A percentile compares a stretch with the other conserved stretches of the same genome.
These are phyloP conservation scores for Termitomyces sp. DNA, from an alignment of 1,284 basidiomycete genomes.

Conservation along the genomic window DNA sequence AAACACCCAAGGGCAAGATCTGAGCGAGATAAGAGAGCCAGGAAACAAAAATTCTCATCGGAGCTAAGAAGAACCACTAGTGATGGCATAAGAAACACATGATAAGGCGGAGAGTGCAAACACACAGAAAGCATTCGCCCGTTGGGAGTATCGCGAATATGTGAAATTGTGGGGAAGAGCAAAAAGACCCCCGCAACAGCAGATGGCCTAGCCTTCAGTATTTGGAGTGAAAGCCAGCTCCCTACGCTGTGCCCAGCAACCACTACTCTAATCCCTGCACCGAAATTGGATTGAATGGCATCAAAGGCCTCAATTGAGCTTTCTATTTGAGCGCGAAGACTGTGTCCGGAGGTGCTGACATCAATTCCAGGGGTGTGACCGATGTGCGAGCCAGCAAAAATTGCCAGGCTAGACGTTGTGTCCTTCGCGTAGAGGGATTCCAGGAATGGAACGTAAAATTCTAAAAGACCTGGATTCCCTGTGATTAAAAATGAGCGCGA, in stretches of 20 bases:
- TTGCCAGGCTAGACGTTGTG: slow-evolving; percentile 32
- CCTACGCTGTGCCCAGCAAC: slow-evolving; percentile 59
- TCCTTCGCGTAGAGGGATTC: slow-evolving; percentile 36
- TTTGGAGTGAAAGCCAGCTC: slow-evolving; percentile 55
- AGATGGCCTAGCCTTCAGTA: slow-evolving; percentile 41
- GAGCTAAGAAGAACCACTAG: slow-evolving; percentile 47
- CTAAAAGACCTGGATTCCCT: slow-evolving; percentile 60
- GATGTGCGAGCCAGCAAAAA: slow-evolving; percentile 49
- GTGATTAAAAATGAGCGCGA: background rate
- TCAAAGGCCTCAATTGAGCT: slow-evolving; percentile 47
- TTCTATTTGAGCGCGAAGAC: slow-evolving; percentile 42
- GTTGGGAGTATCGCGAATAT: slow-evolving; percentile 53
- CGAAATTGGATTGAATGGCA: slow-evolving; percentile 30
- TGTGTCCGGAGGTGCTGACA: slow-evolving; percentile 18
- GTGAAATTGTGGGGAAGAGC: slow-evolving; percentile 53
- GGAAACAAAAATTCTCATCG: slow-evolving; percentile 37
- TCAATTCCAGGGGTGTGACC: slow-evolving; percentile 41
- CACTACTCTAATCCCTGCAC: slow-evolving; percentile 33
- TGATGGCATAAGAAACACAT: background rate
- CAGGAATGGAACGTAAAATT: slow-evolving; percentile 57
- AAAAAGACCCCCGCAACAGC: slow-evolving; percentile 38
- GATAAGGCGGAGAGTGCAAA: background rate
- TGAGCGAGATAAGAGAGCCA: slow-evolving; percentile 23
- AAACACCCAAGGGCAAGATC: slow-evolving; percentile 23
- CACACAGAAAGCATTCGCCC: slow-evolving; percentile 42